Conservation (phyloP, 139 green algal genomes). For the Chlamydomonas eustigma region DNA sequence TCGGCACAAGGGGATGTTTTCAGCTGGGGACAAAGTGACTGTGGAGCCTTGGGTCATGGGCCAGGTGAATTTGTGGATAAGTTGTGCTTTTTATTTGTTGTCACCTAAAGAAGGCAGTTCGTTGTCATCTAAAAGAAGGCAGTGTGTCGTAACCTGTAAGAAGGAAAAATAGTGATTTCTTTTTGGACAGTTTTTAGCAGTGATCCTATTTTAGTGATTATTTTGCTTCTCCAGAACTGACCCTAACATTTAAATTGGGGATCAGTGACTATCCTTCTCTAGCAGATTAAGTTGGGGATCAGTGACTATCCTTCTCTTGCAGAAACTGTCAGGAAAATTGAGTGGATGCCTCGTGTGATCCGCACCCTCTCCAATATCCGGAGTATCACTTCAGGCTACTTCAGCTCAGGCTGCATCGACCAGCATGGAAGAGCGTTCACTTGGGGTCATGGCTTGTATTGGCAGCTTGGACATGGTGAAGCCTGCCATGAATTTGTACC, state of each 20-base stretch:
- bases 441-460: slow-evolving; percentile 41
- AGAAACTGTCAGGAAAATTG: background rate
- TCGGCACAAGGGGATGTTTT: slow-evolving; percentile 23
- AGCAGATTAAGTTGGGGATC: too few species aligned
- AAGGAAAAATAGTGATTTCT: too few species aligned
- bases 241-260: too few species aligned
- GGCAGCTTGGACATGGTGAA: slow-evolving; percentile 34
- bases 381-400: background rate
- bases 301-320: too few species aligned
- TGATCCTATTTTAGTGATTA: too few species aligned
- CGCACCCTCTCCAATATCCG: background rate
- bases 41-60: slow-evolving; percentile 41
- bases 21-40: slow-evolving; percentile 32
- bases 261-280: too few species aligned
- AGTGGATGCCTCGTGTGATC: background rate
- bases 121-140: too few species aligned
- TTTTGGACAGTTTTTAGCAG: too few species aligned
- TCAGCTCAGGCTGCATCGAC: background rate
- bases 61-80: slow-evolving; percentile 15
- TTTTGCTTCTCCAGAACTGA: too few species aligned
- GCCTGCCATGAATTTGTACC: slow-evolving; percentile 30
- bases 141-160: too few species aligned
- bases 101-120: too few species aligned
- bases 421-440: slow-evolving; percentile 5
- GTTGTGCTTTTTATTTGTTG: too few species aligned